Conservation (phyloP, 257 asterid genomes). For the Solanum boliviense region DNA sequence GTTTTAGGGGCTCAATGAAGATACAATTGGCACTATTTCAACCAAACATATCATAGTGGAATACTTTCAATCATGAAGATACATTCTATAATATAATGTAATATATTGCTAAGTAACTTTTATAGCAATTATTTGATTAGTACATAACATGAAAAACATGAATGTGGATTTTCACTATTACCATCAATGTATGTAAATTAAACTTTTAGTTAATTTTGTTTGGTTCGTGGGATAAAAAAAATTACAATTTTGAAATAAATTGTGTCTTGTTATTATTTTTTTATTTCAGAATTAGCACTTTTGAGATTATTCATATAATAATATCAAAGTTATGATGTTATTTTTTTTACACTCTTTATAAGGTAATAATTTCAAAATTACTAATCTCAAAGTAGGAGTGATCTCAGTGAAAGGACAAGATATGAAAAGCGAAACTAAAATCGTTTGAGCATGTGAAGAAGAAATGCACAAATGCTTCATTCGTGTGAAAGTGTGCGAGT, state of each 20-base stretch:
- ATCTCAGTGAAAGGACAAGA: no score
- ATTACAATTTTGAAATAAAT: not conserved
- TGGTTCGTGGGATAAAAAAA: not conserved
- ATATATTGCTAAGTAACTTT: not conserved
- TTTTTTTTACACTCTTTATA: not conserved
- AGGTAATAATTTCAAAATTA: not conserved
- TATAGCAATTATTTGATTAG: not conserved
- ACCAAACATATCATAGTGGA: not conserved
- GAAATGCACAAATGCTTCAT: fast-evolving
- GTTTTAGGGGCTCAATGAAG: not conserved
- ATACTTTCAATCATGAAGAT: not conserved
- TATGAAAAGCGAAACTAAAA: not conserved
- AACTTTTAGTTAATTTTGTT: not conserved
- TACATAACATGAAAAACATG: not conserved
- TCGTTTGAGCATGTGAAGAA: fast-evolving
- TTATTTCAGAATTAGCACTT: not conserved
- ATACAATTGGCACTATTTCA: not conserved
- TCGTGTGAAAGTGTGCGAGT: fast-evolving
- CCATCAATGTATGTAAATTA: not conserved
- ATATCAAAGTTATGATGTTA: not conserved
- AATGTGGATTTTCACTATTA: not conserved
- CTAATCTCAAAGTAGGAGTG: not conserved
- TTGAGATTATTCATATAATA: not conserved
- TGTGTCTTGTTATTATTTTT: not conserved
- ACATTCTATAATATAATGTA: not conserved